Conservation (phyloP, 495 filamentous ascomycete species). For the Parathielavia appendiculata region DNA sequence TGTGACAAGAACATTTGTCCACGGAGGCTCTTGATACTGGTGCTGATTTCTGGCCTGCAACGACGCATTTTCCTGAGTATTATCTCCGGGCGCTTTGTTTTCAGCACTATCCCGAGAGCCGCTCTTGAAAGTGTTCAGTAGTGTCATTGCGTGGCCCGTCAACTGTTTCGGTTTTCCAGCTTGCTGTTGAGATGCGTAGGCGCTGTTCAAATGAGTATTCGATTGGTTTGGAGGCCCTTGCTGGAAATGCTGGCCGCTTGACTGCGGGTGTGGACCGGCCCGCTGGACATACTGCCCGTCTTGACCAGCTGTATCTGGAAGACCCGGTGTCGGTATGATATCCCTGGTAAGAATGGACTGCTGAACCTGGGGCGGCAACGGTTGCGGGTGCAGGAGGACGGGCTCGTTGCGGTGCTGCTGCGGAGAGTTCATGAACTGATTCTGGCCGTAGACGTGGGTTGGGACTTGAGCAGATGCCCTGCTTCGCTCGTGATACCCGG, state of each 20-base stretch:
- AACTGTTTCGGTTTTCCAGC: conserved; percentile 53
- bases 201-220: conserved; percentile 30
- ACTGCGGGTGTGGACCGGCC: not conserved
- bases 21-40: conserved; percentile 21
- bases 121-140: conserved; percentile 61
- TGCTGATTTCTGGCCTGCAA: conserved; percentile 14
- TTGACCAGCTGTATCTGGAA: conserved; percentile 30
- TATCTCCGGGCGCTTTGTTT: conserved; percentile 12
- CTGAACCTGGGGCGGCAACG: conserved; percentile 48
- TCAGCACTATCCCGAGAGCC: conserved; percentile 19
- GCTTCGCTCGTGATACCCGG: conserved; percentile 18
- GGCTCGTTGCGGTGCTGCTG: conserved; percentile 34
- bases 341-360: conserved; percentile 37
- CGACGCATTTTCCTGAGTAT: conserved; percentile 14
- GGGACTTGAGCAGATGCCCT: conserved; percentile 18
- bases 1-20: conserved; percentile 11
- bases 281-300: conserved; percentile 41
- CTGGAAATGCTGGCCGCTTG: conserved; percentile 40
- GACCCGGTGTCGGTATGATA: conserved; percentile 28
- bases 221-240: conserved; percentile 25
- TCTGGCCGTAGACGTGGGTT: conserved; percentile 28
- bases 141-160: conserved; percentile 56
- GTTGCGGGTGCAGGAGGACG: conserved; percentile 50
- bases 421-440: conserved; percentile 22
- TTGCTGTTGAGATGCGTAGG: conserved; percentile 50